Base-by-base conservation (phyloP, 352 stramenopile genomes). In the Globisporangium parvum region DNA sequence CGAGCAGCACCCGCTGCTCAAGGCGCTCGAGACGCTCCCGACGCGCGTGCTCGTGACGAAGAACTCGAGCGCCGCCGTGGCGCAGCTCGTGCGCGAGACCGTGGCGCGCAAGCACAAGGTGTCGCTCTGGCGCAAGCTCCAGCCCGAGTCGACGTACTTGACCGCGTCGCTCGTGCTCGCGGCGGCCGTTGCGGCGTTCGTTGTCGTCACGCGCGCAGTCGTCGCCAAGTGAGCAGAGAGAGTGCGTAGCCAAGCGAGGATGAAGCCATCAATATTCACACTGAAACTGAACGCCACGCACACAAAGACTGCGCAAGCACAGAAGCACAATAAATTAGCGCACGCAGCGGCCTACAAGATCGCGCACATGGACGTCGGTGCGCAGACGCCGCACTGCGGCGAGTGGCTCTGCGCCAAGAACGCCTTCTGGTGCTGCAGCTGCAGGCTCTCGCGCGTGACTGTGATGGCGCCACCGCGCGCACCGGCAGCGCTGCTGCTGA, bases 401-500 rank as follows among this genome's bases (percentile, higher is more conserved):
- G 75, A 72, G 50, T 88, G 77, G 46, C 71, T 81, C 57, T 93
- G 85, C 31, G 80, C 77, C 39, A 91, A 60, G 51, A 87, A 83
- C 3, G 76, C 81, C 62, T 92, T 92, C 58, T 93, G 83, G 48
- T 92, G 85, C 67, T 95, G 85, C 51, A 66, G 66, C 61, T 92
- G 83, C n/a, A 95, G 71, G 24, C 74, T 91, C 62, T 93, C 85
- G 35, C 80, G 77, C 41, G 85, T 95, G 56, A 95, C 79, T 0
- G 82, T 93, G 45, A 87, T 67, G 20, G 69, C 65, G 21, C 59
- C 52, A 11, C 57, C 61, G n/a, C 28, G 31, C 33, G 12, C 4
- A 20, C 20, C 49, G 6, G n/a, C 41, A 12, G 6, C 41, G 20
- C 18, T 47, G 41, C 41, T 47, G 20, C 41, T 47, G 18, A 18